Base-by-base conservation (phyloP, 176 grass and related monocot genomes). In the Oryza punctata region DNA sequence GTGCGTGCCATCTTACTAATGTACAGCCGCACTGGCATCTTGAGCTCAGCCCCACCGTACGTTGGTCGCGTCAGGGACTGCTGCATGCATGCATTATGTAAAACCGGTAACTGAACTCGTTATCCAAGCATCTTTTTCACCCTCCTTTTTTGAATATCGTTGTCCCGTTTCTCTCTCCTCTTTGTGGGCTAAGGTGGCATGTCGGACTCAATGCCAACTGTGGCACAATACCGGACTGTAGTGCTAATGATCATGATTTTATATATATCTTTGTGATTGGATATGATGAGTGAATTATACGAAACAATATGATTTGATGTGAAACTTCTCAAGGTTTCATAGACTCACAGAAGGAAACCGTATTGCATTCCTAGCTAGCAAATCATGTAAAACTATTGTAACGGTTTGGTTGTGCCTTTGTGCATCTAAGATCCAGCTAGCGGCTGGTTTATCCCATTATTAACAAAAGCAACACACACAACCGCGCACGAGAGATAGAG, bases 181-280 rank as follows among this genome's bases (percentile, higher is more conserved):
- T 60, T n/a, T 44, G 65, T 28, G 65, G 61, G 50, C 75, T 84
- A 68, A 69, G 59, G 69, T 78, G 64, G 33, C 65, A 77, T 59
- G 82, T 77, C 83, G 0, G 3, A 33, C 47, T 78, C 70, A 59
- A 15, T 69, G 78, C 26, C 32, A 69, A 59, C 45, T 80, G 24
- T 75, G 23, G 9, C 24, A 75, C 33, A 67, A 67, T 60, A 59
- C 67, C 57, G n/a, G n/a, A n/a, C n/a, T 10, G 12, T 54, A 61
- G 77, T 69, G 78, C 32, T 87, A 86, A 87, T 44, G 44, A 68
- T 68, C 61, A 81, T 66, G 16, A 63, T 37, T 6, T 24, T 60
- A 8, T 60, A 3, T 10, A 23, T 35, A 35, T 35, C 33, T 35
- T 70, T 67, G 3, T 59, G 16, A 43, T 67, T 74, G 30, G 67